phyloP scores from a whole-genome alignment of 2,329 filamentous ascomycete genomes.

The Fusarium robinianum region DNA sequence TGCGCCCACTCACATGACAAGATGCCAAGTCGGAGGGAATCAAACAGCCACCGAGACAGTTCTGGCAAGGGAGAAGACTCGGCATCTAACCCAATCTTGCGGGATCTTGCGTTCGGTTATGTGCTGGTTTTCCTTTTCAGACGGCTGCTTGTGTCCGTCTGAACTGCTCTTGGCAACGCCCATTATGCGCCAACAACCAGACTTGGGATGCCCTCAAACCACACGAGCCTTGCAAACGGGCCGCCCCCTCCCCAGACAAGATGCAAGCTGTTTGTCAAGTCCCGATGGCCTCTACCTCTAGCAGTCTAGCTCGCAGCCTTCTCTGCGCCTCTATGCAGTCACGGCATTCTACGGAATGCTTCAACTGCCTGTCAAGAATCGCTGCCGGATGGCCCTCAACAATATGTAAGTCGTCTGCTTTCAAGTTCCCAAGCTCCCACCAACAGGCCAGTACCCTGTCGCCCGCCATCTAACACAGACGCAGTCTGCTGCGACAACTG shows the following conservation, averaged over 20 bases:
- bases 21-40: constrained; percentile 9
- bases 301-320: too few species aligned
- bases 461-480: constrained; percentile 1
- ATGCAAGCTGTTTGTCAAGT: too few species aligned
- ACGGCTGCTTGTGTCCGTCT: constrained; percentile 4
- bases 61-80: constrained; percentile 2
- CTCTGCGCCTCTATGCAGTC: too few species aligned
- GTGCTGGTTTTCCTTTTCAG: constrained; percentile 1
- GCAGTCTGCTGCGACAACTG: neutral
- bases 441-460: neutral
- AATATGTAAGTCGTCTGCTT: constrained; percentile 1
- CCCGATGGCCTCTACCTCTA: too few species aligned
- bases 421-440: neutral
- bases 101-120: neutral
- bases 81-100: constrained; percentile 3
- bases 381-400: neutral
- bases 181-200: constrained; percentile 4
- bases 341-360: neutral
- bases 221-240: too few species aligned
- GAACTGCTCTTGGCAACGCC: constrained; percentile 1
- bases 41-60: constrained; percentile 4
- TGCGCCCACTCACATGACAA: constrained; percentile 6
- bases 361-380: neutral
- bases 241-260: too few species aligned
- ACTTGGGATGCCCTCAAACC: too few species aligned